Conservation (phyloP, 2,329 filamentous ascomycete species). For the Colletotrichum tofieldiae region DNA sequence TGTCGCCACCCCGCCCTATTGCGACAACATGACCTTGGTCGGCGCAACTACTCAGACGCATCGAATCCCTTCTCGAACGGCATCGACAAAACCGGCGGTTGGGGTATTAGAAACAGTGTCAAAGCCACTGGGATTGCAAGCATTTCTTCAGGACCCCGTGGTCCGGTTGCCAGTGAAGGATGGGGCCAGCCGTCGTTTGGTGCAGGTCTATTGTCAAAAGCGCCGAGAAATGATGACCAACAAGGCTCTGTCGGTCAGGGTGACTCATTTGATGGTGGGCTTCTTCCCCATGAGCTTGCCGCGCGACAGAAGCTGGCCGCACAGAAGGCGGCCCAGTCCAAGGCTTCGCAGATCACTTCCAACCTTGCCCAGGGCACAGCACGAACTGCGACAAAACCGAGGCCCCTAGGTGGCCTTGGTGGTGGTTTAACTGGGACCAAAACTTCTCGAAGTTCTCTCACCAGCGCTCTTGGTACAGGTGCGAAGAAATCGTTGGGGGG, state of each 20-base stretch:
- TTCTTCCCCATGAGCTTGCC: constrained; percentile 58
- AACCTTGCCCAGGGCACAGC: background rate
- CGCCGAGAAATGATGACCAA: background rate
- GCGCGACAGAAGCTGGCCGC: constrained; percentile 50
- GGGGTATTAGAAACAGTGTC: background rate
- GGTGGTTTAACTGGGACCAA: background rate
- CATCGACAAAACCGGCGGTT: background rate
- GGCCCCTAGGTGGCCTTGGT: background rate
- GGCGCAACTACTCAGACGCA: constrained; percentile 40
- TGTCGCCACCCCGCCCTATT: constrained; percentile 51
- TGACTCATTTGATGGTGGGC: constrained; percentile 38
- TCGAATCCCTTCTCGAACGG: constrained; percentile 14
- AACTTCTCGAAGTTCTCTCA: background rate
- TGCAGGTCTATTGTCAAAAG: background rate
- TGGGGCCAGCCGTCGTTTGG: constrained; percentile 37
- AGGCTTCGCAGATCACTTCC: background rate
- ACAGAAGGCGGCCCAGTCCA: background rate
- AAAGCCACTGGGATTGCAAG: background rate
- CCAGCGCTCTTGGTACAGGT: background rate
- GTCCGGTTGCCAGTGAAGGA: constrained; percentile 15
- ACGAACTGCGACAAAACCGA: background rate
- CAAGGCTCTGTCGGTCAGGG: background rate
- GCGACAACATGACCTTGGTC: constrained; percentile 19
- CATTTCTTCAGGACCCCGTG: constrained; percentile 5
- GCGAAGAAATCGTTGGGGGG: constrained; percentile 1